Conservation (phyloP, 192 early-diverging fungal genomes). For the Dimargaris cristalligena region DNA sequence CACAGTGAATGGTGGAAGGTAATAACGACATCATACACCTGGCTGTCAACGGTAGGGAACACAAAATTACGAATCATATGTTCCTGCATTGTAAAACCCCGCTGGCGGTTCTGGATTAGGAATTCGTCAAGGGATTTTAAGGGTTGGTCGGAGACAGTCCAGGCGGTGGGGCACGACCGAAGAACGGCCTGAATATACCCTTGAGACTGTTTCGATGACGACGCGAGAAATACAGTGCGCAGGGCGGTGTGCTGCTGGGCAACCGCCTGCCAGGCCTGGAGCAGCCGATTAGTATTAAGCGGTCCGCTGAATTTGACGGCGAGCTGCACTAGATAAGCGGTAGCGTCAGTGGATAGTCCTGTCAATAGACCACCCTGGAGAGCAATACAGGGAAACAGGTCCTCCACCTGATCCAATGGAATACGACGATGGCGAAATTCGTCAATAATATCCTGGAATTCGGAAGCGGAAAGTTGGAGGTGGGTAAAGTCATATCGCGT, state of each 20-base stretch:
- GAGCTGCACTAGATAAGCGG: conserved; percentile 3
- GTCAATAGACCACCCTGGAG: background rate
- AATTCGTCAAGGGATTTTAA: background rate
- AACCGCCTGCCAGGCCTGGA: background rate
- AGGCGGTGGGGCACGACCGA: no score
- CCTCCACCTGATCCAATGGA: background rate
- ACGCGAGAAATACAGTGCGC: conserved; percentile 5
- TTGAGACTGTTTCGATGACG: background rate
- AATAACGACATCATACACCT: background rate
- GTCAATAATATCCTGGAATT: background rate
- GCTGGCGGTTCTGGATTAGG: no score
- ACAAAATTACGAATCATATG: background rate
- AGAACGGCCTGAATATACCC: conserved; percentile 6
- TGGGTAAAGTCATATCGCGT: background rate
- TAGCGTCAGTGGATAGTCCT: background rate
- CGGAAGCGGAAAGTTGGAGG: background rate
- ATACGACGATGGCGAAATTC: background rate
- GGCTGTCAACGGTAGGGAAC: background rate
- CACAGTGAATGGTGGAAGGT: conserved; percentile 1
- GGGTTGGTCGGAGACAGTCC: background rate
- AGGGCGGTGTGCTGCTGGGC: background rate
- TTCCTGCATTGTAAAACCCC: no score
- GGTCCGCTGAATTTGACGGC: background rate
- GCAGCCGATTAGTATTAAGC: background rate
- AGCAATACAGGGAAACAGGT: background rate